A percentile compares a stretch with the other conserved stretches of the same genome.
phyloP scores from a whole-genome alignment of 108 stramenopile species.

The Aureococcus anophagefferens region DNA sequence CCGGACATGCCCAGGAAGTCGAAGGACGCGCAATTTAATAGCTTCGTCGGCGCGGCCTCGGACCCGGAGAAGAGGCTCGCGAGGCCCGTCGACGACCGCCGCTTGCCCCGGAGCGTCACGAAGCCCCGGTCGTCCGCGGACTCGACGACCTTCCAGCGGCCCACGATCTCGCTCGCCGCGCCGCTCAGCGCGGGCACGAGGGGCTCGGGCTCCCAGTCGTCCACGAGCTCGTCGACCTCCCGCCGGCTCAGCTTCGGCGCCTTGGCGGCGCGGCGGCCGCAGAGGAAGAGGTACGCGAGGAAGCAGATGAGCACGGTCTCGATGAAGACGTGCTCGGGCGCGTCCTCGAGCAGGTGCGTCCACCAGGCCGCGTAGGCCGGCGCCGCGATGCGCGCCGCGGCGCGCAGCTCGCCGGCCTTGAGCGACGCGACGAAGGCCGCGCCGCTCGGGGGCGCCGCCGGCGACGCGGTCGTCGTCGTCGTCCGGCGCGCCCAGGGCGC shows the following conservation, averaged over 20 bases:
- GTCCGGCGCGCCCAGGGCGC: no score
- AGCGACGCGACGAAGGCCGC: no score
- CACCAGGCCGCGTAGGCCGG: constrained; percentile 50
- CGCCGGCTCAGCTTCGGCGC: constrained; percentile 12
- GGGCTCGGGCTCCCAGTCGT: constrained; percentile 79
- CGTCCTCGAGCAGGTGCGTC: constrained; percentile 57
- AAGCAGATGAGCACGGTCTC: constrained; percentile 80
- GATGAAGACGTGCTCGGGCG: constrained; percentile 83
- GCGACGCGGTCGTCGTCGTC: no score
- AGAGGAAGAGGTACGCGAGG: constrained; percentile 66
- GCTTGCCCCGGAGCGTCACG: not conserved
- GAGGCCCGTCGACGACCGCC: constrained; percentile 7
- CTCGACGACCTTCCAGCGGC: not conserved
- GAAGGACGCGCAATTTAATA: constrained; percentile 21
- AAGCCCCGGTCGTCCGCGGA: not conserved
- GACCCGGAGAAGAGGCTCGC: not conserved
- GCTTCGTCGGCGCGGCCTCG: not conserved
- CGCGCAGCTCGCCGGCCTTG: no score
- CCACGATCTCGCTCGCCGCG: constrained; percentile 7
- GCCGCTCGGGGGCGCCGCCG: no score
- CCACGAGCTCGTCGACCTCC: constrained; percentile 66
- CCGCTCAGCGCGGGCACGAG: constrained; percentile 49
- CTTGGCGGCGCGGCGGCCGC: constrained; percentile 3
- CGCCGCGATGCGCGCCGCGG: no score
- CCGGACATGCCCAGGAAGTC: constrained; percentile 43